Base-by-base conservation (phyloP, 805 yeast species). In the Citeromyces matritensis region DNA sequence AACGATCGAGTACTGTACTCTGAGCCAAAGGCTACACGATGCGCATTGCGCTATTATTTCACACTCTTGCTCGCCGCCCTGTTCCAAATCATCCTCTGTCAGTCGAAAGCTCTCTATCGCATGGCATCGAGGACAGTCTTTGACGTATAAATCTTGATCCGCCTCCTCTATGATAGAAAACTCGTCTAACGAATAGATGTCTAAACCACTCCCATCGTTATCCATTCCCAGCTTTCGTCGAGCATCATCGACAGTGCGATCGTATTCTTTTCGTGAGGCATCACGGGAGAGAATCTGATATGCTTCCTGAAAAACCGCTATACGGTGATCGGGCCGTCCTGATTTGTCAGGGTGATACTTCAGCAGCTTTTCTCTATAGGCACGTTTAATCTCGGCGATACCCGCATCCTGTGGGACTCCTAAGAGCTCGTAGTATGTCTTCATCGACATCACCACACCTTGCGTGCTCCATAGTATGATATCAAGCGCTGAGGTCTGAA, bases 261-360 rank as follows among this genome's bases (percentile, higher is more conserved):
- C 83, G 47, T 83, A 82, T n/a, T 58, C 44, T 4, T 36, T 27
- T 25, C 80, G 56, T 2, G 37, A 26, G 3, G 33, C 41, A 0
- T 55, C 44, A 39, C 71, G 64, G 0, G 60, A 48, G 6, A 85
- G 52, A 0, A 63, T 57, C n/a, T 52, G 43, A 42, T 80, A 85
- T 0, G 96, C 95, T 14, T 49, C 53, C 40, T 77, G 66, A 21
- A 85, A 60, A 15, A 53, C 51, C 35, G 67, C 56, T 6, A 73
- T 52, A 4, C 55, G 37, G 24, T 44, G 44, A 12, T 35, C 23
- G 3, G 37, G 28, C 13, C 33, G 33, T 24, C 21, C 21, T n/a
- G 27, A 31, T 42, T 85, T 86, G 48, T 88, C 97, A 1, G 97
- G 97, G 49, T 88, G 97, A 2, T 67, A 49, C 3, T 49, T 44